Evolutionary conservation across 2,329 filamentous ascomycete species (phyloP).

Genomic region (Penicillium aurantiogriseum): DNA sequence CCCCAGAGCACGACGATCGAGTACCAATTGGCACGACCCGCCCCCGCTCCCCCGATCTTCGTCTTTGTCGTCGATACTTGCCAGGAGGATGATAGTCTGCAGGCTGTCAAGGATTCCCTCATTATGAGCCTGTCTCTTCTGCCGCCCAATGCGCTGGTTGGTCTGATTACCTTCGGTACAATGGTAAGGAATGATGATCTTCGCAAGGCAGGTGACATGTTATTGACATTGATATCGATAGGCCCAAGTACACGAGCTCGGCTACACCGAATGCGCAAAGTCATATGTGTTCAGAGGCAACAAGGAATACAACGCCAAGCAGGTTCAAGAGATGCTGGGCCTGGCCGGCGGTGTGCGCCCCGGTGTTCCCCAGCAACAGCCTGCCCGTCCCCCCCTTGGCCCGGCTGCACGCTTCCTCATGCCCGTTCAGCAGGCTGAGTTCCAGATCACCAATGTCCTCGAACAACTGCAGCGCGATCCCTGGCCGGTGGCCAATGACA

Average conservation of each 20-base stretch:
- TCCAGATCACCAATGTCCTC: conserved; percentile 92
- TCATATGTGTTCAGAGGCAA: conserved; percentile 97
- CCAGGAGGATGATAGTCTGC: conserved; percentile 66
- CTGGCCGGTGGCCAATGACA: conserved; percentile 94
- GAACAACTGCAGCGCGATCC: conserved; percentile 96
- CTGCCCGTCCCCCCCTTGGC: conserved; percentile 72
- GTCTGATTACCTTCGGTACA: conserved; percentile 72
- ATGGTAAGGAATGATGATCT: conserved; percentile 63
- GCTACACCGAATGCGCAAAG: conserved; percentile 96
- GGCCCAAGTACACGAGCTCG: conserved; percentile 96
- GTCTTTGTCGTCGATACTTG: conserved; percentile 68
- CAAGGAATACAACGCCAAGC: conserved; percentile 97
- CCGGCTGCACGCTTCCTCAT: conserved; percentile 87
- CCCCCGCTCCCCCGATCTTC: conserved; percentile 65
- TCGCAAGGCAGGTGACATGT: conserved; percentile 3
- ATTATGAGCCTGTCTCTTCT: conserved; percentile 65
- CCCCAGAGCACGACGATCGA: conserved; percentile 65
- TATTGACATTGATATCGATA: conserved; percentile 35
- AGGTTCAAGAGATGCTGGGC: conserved; percentile 99
- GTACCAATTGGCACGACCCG: conserved; percentile 62
- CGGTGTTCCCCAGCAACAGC: conserved; percentile 59
- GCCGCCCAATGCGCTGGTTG: conserved; percentile 63
- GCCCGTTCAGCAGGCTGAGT: conserved; percentile 92
- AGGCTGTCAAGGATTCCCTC: conserved; percentile 65
- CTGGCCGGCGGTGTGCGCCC: conserved; percentile 71